A percentile compares a stretch with the other conserved stretches of the same genome.
Conservation (phyloP, 805 yeast genomes). For the Myxozyma mucilagina region DNA sequence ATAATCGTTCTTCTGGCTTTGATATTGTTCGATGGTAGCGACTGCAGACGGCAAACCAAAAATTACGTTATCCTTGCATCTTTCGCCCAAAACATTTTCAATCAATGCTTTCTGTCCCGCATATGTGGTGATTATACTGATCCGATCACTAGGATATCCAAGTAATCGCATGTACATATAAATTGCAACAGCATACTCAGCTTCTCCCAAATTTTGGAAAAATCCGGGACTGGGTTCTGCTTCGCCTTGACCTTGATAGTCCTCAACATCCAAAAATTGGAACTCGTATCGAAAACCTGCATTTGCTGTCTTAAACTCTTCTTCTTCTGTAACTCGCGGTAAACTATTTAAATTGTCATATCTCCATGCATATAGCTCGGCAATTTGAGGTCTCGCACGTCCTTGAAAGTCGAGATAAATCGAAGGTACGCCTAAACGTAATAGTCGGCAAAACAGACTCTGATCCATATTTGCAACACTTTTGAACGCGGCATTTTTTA, state of each 20-base stretch:
- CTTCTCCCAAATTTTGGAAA: constrained; percentile 50
- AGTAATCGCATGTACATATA: constrained; percentile 50
- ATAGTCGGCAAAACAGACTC: constrained; percentile 37
- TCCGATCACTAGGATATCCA: constrained; percentile 45
- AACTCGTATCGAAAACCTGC: constrained; percentile 42
- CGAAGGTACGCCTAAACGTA: constrained; percentile 32
- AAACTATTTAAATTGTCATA: constrained; percentile 20
- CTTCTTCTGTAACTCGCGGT: constrained; percentile 13
- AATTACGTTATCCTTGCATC: constrained; percentile 36
- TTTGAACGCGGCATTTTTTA: constrained; percentile 26
- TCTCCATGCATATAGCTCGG: constrained; percentile 34
- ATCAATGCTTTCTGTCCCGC: constrained; percentile 48
- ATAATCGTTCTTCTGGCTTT: constrained; percentile 39
- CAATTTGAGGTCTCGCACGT: constrained; percentile 36
- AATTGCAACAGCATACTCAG: constrained; percentile 49
- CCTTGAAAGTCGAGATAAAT: constrained; percentile 34
- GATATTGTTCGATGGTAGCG: constrained; percentile 38
- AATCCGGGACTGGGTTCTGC: constrained; percentile 35
- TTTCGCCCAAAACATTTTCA: constrained; percentile 44
- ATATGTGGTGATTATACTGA: constrained; percentile 48
- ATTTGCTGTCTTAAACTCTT: constrained; percentile 35
- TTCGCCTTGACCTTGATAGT: constrained; percentile 40
- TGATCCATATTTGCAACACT: constrained; percentile 29
- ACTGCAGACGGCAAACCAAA: constrained; percentile 40
- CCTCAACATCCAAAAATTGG: constrained; percentile 42